Conservation (phyloP, 345 rosid species). For the Ceriops decandra region DNA sequence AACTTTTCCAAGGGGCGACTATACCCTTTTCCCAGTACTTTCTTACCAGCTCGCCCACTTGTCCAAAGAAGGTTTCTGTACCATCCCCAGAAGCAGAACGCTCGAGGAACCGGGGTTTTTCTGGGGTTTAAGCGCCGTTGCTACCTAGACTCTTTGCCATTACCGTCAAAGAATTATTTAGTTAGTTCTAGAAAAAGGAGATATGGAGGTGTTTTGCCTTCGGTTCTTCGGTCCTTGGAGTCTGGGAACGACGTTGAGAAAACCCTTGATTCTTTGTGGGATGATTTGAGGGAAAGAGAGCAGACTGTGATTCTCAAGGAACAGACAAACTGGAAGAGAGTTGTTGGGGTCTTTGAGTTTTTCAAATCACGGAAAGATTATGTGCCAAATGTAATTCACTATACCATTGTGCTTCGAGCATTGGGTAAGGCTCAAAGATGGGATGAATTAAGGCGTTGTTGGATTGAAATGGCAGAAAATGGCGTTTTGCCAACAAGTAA, state of each 20-base stretch:
- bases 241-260: conserved; percentile 49
- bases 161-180: conserved; percentile 36
- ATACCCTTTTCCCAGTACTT: neutral
- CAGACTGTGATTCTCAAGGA: conserved; percentile 78
- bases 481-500: conserved; percentile 69
- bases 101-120: conserved; percentile 30
- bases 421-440: conserved; percentile 79
- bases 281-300: conserved; percentile 63
- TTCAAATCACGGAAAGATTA: conserved; percentile 62
- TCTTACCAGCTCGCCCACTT: conserved; percentile 2
- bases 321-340: conserved; percentile 54
- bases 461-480: conserved; percentile 79
- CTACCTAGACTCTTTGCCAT: conserved; percentile 36
- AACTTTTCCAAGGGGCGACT: neutral
- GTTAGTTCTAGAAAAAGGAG: conserved; percentile 35
- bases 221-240: conserved; percentile 58
- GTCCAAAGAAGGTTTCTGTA: conserved; percentile 1
- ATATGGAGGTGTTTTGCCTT: conserved; percentile 55
- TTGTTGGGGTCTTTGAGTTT: conserved; percentile 61
- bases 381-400: conserved; percentile 73
- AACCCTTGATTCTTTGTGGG: conserved; percentile 47
- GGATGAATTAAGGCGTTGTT: conserved; percentile 76
- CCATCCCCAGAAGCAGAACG: conserved; percentile 17
- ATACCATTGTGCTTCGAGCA: conserved; percentile 70
- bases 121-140: conserved; percentile 48